Evolutionary conservation across 257 asterid genomes (phyloP).

Genomic region (Anisodus tanguticus): DNA sequence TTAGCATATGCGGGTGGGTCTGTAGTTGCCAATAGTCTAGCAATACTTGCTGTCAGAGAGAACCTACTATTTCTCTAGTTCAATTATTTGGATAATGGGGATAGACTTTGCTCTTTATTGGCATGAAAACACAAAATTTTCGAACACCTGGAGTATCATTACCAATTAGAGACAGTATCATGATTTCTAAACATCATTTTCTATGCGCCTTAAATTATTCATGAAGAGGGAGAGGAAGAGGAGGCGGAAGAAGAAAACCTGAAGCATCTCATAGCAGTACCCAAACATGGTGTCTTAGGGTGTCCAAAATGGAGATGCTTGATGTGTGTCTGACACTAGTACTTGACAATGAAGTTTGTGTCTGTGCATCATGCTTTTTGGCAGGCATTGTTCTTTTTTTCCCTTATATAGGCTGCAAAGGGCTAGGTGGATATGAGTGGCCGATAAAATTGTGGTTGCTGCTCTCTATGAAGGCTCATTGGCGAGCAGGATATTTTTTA

Average conservation of each 20-base stretch:
- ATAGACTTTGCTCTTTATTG: constrained; percentile 5
- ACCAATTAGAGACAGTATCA: not conserved
- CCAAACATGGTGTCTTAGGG: not conserved
- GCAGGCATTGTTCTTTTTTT: not conserved
- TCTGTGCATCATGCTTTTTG: not conserved
- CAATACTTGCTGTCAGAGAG: not conserved
- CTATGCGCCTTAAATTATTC: constrained; percentile 22
- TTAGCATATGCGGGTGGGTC: not conserved
- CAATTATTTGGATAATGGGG: constrained; percentile 18
- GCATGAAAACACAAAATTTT: not conserved
- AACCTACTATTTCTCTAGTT: not conserved
- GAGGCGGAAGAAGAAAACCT: not conserved
- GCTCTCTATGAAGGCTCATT: not conserved
- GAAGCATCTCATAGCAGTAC: constrained; percentile 7
- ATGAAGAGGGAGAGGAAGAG: constrained; percentile 15
- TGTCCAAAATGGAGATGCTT: constrained; percentile 12
- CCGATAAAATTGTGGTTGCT: not conserved
- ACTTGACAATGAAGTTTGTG: constrained; percentile 13
- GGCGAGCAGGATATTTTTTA: not conserved
- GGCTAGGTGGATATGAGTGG: not conserved
- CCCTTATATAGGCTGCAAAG: not conserved
- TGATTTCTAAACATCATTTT: not conserved
- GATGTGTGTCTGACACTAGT: not conserved
- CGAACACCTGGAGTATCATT: not conserved
- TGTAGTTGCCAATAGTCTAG: not conserved